Evolutionary conservation across 371 early-diverging fungal species (phyloP).

Genomic region (Mucor ambiguus): DNA sequence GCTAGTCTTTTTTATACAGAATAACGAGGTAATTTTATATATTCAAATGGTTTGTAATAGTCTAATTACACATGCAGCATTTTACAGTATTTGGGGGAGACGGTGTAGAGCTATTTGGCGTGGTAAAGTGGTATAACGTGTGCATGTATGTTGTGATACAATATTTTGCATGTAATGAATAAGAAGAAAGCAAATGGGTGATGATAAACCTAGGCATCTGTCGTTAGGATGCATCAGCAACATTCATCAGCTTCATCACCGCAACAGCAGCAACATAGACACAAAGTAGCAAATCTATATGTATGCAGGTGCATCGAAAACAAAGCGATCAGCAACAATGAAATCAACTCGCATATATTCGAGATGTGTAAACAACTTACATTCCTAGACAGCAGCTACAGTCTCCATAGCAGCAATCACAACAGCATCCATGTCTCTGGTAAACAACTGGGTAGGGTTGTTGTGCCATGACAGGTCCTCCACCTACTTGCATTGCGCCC

Average conservation of each 20-base stretch:
- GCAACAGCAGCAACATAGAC: conserved; percentile 23
- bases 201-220: background rate
- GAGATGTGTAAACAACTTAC: conserved; percentile 3
- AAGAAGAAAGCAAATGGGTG: background rate
- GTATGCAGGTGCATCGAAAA: background rate
- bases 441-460: conserved; percentile 9
- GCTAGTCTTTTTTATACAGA: background rate
- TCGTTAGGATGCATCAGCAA: conserved; percentile 3
- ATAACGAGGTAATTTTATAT: background rate
- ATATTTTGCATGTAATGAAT: background rate
- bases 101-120: background rate
- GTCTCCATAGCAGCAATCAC: conserved; percentile 20
- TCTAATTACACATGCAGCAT: conserved; percentile 1
- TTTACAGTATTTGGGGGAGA: background rate
- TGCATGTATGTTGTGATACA: background rate
- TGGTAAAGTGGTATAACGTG: background rate
- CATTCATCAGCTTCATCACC: conserved; percentile 18
- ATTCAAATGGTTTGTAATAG: background rate
- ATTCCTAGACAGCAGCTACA: conserved; percentile 19
- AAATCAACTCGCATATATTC: background rate
- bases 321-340: background rate
- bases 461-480: conserved; percentile 16
- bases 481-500: conserved; percentile 20
- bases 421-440: conserved; percentile 2
- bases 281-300: conserved; percentile 13